A percentile compares a stretch with the other conserved stretches of the same genome.
Conservation (phyloP, 1,284 basidiomycete species). For the Laetiporus sulphureus region DNA sequence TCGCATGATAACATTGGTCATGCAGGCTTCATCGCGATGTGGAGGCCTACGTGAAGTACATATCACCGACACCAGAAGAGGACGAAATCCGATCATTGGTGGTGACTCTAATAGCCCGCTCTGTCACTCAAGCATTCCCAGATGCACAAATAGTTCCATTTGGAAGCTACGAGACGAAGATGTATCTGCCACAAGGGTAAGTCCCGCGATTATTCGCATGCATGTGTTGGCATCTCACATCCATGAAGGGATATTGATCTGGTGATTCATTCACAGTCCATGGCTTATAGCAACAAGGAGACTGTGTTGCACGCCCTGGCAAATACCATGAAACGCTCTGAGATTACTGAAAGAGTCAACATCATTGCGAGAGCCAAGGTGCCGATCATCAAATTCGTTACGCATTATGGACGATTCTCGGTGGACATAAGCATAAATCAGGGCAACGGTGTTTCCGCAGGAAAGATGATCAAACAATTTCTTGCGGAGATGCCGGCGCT, state of each 20-base stretch:
- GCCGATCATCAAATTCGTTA: conserved; percentile 91
- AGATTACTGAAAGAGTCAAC: conserved; percentile 65
- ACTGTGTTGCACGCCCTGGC: conserved; percentile 58
- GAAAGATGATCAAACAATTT: conserved; percentile 79
- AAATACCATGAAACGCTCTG: conserved; percentile 53
- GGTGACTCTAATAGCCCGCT: conserved; percentile 67
- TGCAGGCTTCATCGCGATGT: conserved; percentile 82
- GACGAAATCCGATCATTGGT: conserved; percentile 79
- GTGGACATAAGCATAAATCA: conserved; percentile 93
- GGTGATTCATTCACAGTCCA: conserved; percentile 60
- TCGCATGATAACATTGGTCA: too few species aligned
- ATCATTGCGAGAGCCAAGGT: conserved; percentile 90
- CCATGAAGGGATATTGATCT: conserved; percentile 66
- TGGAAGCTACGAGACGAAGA: conserved; percentile 89
- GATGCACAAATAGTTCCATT: conserved; percentile 86
- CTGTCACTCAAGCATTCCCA: conserved; percentile 61
- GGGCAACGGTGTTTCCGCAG: conserved; percentile 77
- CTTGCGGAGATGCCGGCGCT: conserved; percentile 71
- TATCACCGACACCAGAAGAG: conserved; percentile 82
- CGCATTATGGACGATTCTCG: conserved; percentile 69
- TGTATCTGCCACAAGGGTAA: conserved; percentile 92
- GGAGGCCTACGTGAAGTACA: conserved; percentile 79
- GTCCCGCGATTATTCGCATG: conserved; percentile 18
- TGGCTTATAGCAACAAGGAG: conserved; percentile 56
- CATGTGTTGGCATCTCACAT: background rate